Evolutionary conservation across 805 yeast genomes (phyloP).

Genomic region (Candida anglica): DNA sequence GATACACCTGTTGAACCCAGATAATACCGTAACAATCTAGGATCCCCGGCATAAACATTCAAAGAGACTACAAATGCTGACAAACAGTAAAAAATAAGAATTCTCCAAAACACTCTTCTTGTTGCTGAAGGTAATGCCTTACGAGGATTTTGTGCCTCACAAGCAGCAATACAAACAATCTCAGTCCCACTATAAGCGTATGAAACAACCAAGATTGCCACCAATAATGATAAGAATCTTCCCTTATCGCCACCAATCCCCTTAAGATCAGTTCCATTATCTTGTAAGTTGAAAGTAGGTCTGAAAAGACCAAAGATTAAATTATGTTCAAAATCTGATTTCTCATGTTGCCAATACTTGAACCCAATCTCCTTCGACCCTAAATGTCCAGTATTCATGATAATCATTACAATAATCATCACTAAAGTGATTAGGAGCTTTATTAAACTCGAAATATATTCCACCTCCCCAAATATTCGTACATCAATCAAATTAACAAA

Average conservation of each 20-base stretch:
- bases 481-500: slow-evolving; percentile 63
- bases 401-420: slow-evolving; percentile 60
- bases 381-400: slow-evolving; percentile 58
- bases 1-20: slow-evolving; percentile 30
- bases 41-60: slow-evolving; percentile 75
- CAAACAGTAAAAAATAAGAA: slow-evolving; percentile 59
- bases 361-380: slow-evolving; percentile 53
- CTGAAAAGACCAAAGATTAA: slow-evolving; percentile 69
- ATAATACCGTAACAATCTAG: slow-evolving; percentile 58
- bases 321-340: slow-evolving; percentile 43
- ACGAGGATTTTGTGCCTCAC: slow-evolving; percentile 81
- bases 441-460: slow-evolving; percentile 55
- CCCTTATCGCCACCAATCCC: slow-evolving; percentile 66
- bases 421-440: slow-evolving; percentile 51
- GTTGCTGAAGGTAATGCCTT: slow-evolving; percentile 75
- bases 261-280: slow-evolving; percentile 41
- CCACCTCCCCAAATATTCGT: slow-evolving; percentile 70
- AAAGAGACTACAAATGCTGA: slow-evolving; percentile 68
- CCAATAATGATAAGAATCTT: slow-evolving; percentile 53
- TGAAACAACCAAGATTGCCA: slow-evolving; percentile 61
- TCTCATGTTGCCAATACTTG: slow-evolving; percentile 58
- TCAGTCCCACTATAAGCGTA: slow-evolving; percentile 83
- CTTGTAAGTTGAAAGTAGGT: slow-evolving; percentile 66
- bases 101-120: slow-evolving; percentile 67
- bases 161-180: slow-evolving; percentile 77